phyloP scores from a whole-genome alignment of 257 asterid genomes.

The Linderniella brevidens region DNA sequence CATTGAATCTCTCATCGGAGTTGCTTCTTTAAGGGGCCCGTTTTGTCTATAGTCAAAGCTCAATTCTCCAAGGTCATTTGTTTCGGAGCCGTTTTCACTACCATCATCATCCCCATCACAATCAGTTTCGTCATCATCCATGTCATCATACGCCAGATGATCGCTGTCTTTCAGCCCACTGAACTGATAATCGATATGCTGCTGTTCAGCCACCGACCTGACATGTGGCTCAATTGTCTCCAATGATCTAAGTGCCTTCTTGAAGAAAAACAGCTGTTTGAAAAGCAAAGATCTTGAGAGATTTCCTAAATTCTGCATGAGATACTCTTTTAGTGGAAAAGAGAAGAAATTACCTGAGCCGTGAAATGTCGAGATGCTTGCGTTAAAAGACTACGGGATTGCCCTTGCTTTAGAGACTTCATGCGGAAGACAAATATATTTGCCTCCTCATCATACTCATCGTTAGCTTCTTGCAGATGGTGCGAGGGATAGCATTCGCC shows the following conservation, averaged over 20 bases:
- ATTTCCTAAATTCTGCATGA: neutral
- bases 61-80: slow-evolving; percentile 48
- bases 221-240: slow-evolving; percentile 93
- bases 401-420: slow-evolving; percentile 95
- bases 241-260: slow-evolving; percentile 57
- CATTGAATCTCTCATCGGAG: slow-evolving; percentile 38
- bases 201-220: slow-evolving; percentile 57
- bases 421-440: slow-evolving; percentile 76
- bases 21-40: slow-evolving; percentile 23
- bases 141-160: slow-evolving; percentile 12
- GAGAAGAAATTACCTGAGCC: slow-evolving; percentile 65
- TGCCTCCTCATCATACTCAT: slow-evolving; percentile 83
- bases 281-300: slow-evolving; percentile 15
- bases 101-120: slow-evolving; percentile 25
- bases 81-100: slow-evolving; percentile 30
- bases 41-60: slow-evolving; percentile 46
- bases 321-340: neutral
- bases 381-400: slow-evolving; percentile 83
- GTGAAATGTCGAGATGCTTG: slow-evolving; percentile 98
- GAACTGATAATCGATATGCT: slow-evolving; percentile 81
- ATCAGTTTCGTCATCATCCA: slow-evolving; percentile 28
- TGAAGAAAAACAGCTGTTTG: slow-evolving; percentile 57
- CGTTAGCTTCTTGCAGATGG: slow-evolving; percentile 59
- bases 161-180: slow-evolving; percentile 59
- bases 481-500: slow-evolving; percentile 46